These are phyloP conservation scores for Coemansia sp. DNA, from an alignment of 192 early-diverging fungal genomes.

Conservation along the genomic window DNA sequence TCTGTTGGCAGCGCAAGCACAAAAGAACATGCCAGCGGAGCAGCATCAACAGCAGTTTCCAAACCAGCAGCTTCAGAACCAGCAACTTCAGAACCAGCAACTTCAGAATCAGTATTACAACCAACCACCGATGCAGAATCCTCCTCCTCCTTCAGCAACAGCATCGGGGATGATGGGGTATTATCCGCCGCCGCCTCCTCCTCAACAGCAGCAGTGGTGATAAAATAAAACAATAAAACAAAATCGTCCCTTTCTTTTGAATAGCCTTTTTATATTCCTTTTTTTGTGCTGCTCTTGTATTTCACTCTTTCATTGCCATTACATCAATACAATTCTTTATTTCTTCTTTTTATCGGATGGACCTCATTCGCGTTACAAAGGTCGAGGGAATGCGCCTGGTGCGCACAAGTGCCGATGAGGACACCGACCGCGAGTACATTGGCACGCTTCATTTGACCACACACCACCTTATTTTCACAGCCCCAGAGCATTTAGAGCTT, in stretches of 20 bases:
- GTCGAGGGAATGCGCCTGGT: constrained; percentile 44
- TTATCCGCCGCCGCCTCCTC: not conserved
- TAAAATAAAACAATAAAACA: not conserved
- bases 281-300: constrained; percentile 5
- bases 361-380: constrained; percentile 25
- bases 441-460: constrained; percentile 72
- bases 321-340: not conserved
- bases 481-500: constrained; percentile 56
- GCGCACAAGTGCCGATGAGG: constrained; percentile 15
- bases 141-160: too few relatives aligned
- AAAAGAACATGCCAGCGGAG: constrained; percentile 64
- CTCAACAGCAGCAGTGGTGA: constrained; percentile 16
- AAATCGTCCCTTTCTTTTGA: not conserved
- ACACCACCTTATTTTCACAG: constrained; percentile 75
- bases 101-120: not conserved
- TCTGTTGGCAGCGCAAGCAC: constrained; percentile 84
- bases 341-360: constrained; percentile 25
- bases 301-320: constrained; percentile 1
- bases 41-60: not conserved
- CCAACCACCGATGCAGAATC: not conserved
- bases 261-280: not conserved
- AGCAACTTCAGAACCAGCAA: not conserved
- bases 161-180: not conserved
- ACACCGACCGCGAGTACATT: constrained; percentile 1
- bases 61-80: not conserved